Evolutionary conservation across 108 stramenopile species (phyloP).

Genomic region (Nannochloropsis salina): DNA sequence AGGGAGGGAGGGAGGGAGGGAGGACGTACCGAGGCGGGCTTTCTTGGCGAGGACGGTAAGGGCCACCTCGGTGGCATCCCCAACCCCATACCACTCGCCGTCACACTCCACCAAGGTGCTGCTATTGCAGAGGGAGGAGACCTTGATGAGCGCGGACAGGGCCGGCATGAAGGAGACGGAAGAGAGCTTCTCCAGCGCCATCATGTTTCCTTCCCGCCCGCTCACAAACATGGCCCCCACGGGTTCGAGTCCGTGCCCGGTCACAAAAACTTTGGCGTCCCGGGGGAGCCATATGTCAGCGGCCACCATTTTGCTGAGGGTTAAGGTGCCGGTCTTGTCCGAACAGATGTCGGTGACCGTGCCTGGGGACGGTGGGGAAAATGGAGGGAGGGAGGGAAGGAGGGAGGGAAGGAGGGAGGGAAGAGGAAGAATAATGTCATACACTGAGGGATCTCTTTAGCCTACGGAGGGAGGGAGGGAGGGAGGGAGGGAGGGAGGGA

Average conservation of each 20-base stretch:
- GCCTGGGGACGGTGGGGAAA: not conserved
- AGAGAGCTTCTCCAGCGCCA: not conserved
- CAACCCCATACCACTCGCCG: not conserved
- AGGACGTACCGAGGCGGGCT: not conserved
- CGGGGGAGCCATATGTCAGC: not conserved
- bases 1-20: not conserved
- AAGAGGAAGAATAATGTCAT: not conserved
- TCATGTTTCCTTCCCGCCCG: conserved; percentile 3
- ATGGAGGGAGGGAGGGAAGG: not conserved
- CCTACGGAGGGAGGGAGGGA: no score
- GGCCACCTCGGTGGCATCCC: conserved; percentile 3
- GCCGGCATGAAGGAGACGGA: not conserved
- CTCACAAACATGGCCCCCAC: not conserved
- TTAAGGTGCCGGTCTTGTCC: conserved; percentile 30
- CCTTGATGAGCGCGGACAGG: not conserved
- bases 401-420: not conserved
- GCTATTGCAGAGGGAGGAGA: not conserved
- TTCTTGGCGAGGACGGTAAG: not conserved
- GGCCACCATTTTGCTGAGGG: conserved; percentile 23
- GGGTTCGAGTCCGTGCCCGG: conserved; percentile 14
- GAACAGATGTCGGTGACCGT: conserved; percentile 18
- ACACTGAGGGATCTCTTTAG: no score
- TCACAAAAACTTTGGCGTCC: conserved; percentile 16
- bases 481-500: no score
- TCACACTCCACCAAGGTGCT: not conserved